Percentiles rank a stretch among this genome's conserved stretches.
Evolutionary conservation across 148 eudicot genomes (phyloP).

Genomic region (Heliamphora exappendiculata): DNA sequence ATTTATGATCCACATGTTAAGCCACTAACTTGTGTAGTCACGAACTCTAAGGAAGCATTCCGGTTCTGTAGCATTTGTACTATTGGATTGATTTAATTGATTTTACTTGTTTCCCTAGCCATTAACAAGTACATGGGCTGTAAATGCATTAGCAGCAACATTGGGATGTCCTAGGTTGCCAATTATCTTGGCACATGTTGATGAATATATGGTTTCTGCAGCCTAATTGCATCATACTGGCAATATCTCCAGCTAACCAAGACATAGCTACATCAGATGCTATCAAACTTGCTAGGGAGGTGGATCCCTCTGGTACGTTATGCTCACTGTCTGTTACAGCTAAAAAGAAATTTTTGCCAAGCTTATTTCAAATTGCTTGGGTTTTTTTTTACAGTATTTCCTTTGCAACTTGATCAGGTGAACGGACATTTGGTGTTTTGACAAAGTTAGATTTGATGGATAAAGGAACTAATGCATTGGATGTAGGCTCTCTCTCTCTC

Average conservation of each 20-base stretch:
- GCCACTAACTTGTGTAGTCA: not conserved
- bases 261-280: slow-evolving; percentile 88
- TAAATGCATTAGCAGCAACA: not conserved
- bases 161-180: not conserved
- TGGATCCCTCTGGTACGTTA: slow-evolving; percentile 53
- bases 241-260: slow-evolving; percentile 87
- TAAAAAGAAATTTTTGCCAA: not conserved
- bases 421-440: slow-evolving; percentile 87
- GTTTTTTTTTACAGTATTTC: not conserved
- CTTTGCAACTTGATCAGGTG: slow-evolving; percentile 45
- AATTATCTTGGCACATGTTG: slow-evolving; percentile 9
- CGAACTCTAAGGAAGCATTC: not conserved
- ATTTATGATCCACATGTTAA: not conserved
- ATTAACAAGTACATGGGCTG: not conserved
- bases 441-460: slow-evolving; percentile 98
- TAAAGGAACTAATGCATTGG: slow-evolving; percentile 95
- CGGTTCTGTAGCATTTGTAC: slow-evolving; percentile 3
- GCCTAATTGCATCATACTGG: slow-evolving; percentile 73
- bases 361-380: not conserved
- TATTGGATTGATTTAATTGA: not conserved
- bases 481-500: slow-evolving; percentile 39
- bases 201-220: slow-evolving; percentile 15
- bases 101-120: not conserved
- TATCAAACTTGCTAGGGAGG: slow-evolving; percentile 69
- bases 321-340: slow-evolving; percentile 6